These are phyloP conservation scores for Amphichorda felina DNA, from an alignment of 2,329 filamentous ascomycete genomes.

Conservation along the genomic window DNA sequence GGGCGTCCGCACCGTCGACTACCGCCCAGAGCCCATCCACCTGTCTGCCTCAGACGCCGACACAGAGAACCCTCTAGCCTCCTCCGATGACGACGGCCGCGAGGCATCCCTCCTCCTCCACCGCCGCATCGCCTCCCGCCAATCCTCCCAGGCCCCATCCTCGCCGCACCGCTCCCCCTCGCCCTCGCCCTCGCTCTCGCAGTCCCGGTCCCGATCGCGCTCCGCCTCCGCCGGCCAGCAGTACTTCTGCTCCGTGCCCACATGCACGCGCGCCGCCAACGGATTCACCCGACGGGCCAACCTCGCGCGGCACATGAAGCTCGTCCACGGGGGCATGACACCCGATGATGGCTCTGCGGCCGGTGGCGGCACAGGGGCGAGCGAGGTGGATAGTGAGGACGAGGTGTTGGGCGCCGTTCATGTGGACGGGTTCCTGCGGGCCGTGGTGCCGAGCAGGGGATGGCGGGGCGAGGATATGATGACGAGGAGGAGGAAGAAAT, in stretches of 20 bases:
- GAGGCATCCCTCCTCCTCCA: conserved; percentile 8
- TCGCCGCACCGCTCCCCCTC: conserved; percentile 7
- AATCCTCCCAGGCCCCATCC: conserved; percentile 13
- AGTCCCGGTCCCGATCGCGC: conserved; percentile 11
- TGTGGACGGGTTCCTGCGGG: conserved; percentile 53
- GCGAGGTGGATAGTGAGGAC: conserved; percentile 27
- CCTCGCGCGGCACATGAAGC: conserved; percentile 23
- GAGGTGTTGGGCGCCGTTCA: conserved; percentile 53
- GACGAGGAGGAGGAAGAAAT: conserved; percentile 15
- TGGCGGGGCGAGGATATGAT: conserved; percentile 29
- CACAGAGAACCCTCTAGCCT: conserved; percentile 1
- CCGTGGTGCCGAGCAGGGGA: conserved; percentile 32
- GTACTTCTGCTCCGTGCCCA: conserved; percentile 22
- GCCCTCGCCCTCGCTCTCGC: conserved; percentile 4
- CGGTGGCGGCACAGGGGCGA: background rate
- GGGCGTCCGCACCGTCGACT: conserved; percentile 14
- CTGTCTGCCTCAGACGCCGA: conserved; percentile 11
- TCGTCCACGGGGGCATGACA: conserved; percentile 24
- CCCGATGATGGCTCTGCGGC: background rate
- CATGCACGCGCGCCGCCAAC: conserved; percentile 21
- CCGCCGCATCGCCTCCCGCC: conserved; percentile 16
- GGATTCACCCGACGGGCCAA: conserved; percentile 24
- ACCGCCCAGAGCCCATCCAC: conserved; percentile 15
- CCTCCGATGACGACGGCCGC: conserved; percentile 11
- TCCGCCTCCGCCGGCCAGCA: conserved; percentile 19